Evolutionary conservation across 2,329 filamentous ascomycete genomes (phyloP), one percentile per base, ranked within the genome.

Genomic region (Aspergillus glaucus): DNA sequence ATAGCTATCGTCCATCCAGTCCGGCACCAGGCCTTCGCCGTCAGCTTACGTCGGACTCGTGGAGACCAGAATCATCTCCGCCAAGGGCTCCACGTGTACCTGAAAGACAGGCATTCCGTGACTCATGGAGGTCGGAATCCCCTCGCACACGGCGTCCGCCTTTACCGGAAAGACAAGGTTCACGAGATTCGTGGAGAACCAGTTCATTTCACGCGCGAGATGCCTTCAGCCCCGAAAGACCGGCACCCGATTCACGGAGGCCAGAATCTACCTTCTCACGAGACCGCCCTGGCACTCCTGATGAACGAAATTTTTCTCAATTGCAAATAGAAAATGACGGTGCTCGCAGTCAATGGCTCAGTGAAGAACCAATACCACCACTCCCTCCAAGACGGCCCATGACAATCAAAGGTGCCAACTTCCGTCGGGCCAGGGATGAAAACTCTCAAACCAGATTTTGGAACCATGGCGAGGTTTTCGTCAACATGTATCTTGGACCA

Each of bases 401-500:
- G 15, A 10, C 37, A 12, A 40, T 40, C 37, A 40, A 40, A 40
- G 37, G 37, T 6, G 37, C 37, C 37, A 22, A 21, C 17, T 7
- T 19, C 37, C 37, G 37, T 17, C 37, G 24, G 4, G 32, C 30
- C 2, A n/a, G 14, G 17, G 37, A 36, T 19, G n/a, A 26, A n/a
- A 24, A 39, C 17, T 12, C 3, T n/a, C 12, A 21, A 8, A 34
- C 40, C 9, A 45, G 50, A 50, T 59, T 59, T 21, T 55, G 52
- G 39, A 63, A 64, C 24, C 49, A 14, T 1, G 53, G 52, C 1
- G 66, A 71, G 41, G 34, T 67, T 6, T 49, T 67, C 19, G 58
- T 57, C 9, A 40, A 49, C 10, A 44, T 70, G 7, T 63, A 50
- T 37, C 67, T 66, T 57, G 65, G 68, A 5, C 52, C 58, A 30